Evolutionary conservation across 352 stramenopile genomes (phyloP).

Genomic region (Pythium folliculosum): DNA sequence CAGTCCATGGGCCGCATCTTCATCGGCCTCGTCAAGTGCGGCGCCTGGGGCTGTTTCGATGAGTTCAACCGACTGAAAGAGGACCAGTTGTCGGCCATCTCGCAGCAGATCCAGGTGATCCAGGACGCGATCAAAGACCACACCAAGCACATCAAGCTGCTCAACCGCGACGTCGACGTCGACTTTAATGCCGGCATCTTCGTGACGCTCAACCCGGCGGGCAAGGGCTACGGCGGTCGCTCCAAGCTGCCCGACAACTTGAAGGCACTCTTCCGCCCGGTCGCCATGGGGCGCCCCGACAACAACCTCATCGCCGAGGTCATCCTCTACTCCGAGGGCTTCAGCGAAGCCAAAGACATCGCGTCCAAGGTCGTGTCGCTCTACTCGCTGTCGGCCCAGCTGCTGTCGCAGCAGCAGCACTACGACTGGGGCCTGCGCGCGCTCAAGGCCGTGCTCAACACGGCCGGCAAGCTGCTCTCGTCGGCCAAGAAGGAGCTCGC

Average conservation of each 20-base stretch:
- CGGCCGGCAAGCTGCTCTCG: slow-evolving; percentile 90
- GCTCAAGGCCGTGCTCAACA: slow-evolving; percentile 95
- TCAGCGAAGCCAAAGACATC: slow-evolving; percentile 74
- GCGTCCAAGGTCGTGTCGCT: slow-evolving; percentile 81
- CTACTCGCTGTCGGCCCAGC: slow-evolving; percentile 71
- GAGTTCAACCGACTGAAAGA: slow-evolving; percentile 93
- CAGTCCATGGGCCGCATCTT: slow-evolving; percentile 90
- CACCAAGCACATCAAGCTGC: slow-evolving; percentile 51
- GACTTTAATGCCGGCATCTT: slow-evolving; percentile 92
- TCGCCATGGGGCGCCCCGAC: slow-evolving; percentile 86
- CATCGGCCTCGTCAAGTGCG: slow-evolving; percentile 87
- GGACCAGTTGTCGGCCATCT: slow-evolving; percentile 88
- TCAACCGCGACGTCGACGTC: slow-evolving; percentile 73
- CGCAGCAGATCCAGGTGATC: slow-evolving; percentile 91
- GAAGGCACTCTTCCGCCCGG: slow-evolving; percentile 88
- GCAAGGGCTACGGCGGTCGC: slow-evolving; percentile 89
- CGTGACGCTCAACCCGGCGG: slow-evolving; percentile 89
- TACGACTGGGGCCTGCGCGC: slow-evolving; percentile 90
- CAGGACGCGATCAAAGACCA: slow-evolving; percentile 86
- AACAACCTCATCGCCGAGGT: slow-evolving; percentile 91
- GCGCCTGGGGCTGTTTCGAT: slow-evolving; percentile 92
- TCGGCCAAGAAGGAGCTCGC: slow-evolving; percentile 69
- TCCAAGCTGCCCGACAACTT: slow-evolving; percentile 90
- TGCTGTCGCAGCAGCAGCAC: slow-evolving; percentile 82
- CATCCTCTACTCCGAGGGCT: slow-evolving; percentile 86